Evolutionary conservation across 768 basidiomycete species (phyloP), one percentile per base, ranked within the genome.

Genomic region (Nevesoporus exiguus): DNA sequence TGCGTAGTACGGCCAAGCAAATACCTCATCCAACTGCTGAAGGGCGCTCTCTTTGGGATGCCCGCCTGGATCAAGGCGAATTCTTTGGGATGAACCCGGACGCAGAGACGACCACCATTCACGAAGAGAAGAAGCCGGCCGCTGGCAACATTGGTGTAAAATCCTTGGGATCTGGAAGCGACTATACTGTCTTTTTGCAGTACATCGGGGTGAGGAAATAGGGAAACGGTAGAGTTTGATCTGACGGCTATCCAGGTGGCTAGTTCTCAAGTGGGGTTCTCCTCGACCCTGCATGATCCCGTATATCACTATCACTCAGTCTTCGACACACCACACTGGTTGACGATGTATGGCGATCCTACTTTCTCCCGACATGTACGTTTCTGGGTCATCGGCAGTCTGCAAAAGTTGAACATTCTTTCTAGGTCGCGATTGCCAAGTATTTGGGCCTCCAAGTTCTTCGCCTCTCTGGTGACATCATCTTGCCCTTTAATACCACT

Each of bases 161-260:
- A 0, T 79, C 89, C 15, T 73, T 93, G 19, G 92, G 92, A 37
- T 89, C 85, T 45, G 91, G 90, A 39, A 91, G 89, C 51, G 94
- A 97, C 71, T 97, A 77, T 59, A 96, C 94, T 1, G 88, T 91
- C 9, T 97, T 98, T 72, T 72, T 98, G 61, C 91, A 97, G 70
- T 77, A 84, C 42, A 75, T 84, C 42, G 87, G 87, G 1, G 80
- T 87, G 49, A 68, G 82, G 9, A 30, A n/a, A 29, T 37, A 25
- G 15, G 27, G 31, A 29, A 21, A 13, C 13, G 24, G 29, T 47
- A 8, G 39, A 13, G 30, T 30, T n/a, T 34, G 31, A 43, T 41
- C 53, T 27, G 51, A 62, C 24, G 9, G 14, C 13, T 11, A 17
- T 11, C 33, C 41, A 21, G 72, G 57, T 71, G 17, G 74, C 74